phyloP scores from a whole-genome alignment of 768 basidiomycete genomes.

The Mycena vulgaris region DNA sequence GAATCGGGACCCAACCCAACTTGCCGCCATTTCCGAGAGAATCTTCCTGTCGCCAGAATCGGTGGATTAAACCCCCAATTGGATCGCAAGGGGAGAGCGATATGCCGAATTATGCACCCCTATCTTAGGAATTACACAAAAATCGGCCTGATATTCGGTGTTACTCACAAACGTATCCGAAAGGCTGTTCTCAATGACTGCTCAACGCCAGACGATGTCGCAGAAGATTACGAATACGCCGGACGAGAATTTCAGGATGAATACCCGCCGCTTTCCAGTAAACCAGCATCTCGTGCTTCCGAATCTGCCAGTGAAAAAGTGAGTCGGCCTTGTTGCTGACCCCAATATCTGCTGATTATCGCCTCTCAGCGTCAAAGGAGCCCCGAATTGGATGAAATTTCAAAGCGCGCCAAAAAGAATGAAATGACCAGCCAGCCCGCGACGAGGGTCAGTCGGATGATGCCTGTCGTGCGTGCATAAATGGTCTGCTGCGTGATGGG shows the following conservation, averaged over 20 bases:
- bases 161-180: slow-evolving; percentile 1
- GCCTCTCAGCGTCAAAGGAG: slow-evolving; percentile 3
- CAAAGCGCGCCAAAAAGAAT: slow-evolving; percentile 2
- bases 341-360: neutral
- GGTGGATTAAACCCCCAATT: neutral
- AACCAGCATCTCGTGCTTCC: neutral
- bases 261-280: slow-evolving; percentile 4
- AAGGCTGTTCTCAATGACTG: slow-evolving; percentile 10
- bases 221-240: slow-evolving; percentile 19
- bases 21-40: slow-evolving; percentile 14
- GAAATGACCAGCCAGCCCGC: neutral
- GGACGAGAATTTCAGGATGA: slow-evolving; percentile 14
- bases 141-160: slow-evolving; percentile 18
- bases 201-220: neutral
- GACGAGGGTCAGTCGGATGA: neutral
- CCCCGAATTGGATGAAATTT: slow-evolving; percentile 11
- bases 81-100: slow-evolving; percentile 28
- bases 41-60: neutral
- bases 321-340: too few relatives aligned
- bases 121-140: slow-evolving; percentile 16
- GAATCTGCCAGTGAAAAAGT: neutral
- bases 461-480: neutral
- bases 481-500: neutral
- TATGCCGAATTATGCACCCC: slow-evolving; percentile 24
- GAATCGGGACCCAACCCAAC: slow-evolving; percentile 9